phyloP scores from a whole-genome alignment of 805 yeast genomes.

The Debaryomyces castellii region DNA sequence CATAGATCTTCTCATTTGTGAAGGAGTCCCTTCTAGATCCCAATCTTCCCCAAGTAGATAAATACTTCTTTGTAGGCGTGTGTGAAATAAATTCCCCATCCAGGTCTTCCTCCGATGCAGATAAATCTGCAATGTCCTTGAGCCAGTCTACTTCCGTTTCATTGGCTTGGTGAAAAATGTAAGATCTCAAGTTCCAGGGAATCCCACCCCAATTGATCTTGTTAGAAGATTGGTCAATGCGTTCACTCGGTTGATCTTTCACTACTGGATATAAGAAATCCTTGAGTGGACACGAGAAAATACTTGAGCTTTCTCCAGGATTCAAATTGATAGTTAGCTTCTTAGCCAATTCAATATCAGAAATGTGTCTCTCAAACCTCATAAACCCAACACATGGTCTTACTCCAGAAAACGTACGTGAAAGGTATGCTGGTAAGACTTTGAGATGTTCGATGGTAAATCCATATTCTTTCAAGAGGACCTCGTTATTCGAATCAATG shows the following conservation, averaged over 20 bases:
- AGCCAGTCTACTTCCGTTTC: constrained; percentile 63
- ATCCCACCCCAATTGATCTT: constrained; percentile 68
- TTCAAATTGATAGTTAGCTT: constrained; percentile 50
- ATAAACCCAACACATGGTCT: constrained; percentile 75
- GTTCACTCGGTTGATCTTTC: constrained; percentile 22
- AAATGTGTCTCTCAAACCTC: constrained; percentile 28
- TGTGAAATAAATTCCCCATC: constrained; percentile 8
- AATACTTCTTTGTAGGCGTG: constrained; percentile 9
- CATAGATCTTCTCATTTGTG: constrained; percentile 52
- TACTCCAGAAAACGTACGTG: constrained; percentile 80
- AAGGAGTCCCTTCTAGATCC: constrained; percentile 38
- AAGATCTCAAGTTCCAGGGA: constrained; percentile 64
- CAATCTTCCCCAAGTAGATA: constrained; percentile 36
- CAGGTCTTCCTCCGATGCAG: constrained; percentile 49
- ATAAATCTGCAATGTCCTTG: constrained; percentile 51
- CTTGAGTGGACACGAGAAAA: constrained; percentile 67
- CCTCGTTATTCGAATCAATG: constrained; percentile 47
- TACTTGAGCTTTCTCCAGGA: constrained; percentile 74
- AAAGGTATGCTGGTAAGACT: constrained; percentile 73
- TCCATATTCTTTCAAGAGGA: constrained; percentile 46
- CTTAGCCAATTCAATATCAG: constrained; percentile 18
- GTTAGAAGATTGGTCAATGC: constrained; percentile 30
- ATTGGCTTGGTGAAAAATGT: constrained; percentile 56
- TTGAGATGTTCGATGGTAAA: constrained; percentile 60
- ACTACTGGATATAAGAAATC: constrained; percentile 49